phyloP scores from a whole-genome alignment of 257 asterid genomes.

The Solanum phureja region DNA sequence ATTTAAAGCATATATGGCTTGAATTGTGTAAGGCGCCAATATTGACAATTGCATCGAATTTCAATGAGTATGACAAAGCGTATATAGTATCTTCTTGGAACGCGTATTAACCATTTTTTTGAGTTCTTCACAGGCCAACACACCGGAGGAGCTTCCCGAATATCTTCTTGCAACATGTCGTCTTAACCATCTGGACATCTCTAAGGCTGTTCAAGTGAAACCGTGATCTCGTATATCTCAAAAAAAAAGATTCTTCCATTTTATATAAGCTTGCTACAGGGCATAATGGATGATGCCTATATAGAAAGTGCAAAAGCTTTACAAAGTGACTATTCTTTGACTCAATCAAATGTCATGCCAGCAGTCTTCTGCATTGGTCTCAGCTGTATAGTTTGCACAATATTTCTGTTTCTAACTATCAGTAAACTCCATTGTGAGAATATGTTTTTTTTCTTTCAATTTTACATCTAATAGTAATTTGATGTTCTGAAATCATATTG shows the following conservation, averaged over 20 bases:
- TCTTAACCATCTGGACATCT: constrained; percentile 65
- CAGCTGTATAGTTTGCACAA: not conserved
- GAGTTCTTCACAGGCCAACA: constrained; percentile 46
- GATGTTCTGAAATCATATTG: not conserved
- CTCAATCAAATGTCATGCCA: not conserved
- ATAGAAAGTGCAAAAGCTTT: not conserved
- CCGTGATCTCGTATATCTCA: constrained; percentile 1
- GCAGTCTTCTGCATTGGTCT: not conserved
- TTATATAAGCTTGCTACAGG: not conserved
- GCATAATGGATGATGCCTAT: not conserved
- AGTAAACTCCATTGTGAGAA: not conserved
- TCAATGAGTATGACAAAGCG: not conserved
- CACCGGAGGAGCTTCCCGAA: constrained; percentile 81
- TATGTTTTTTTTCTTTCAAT: not conserved
- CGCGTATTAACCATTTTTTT: not conserved
- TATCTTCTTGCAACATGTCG: constrained; percentile 79
- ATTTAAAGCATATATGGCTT: not conserved
- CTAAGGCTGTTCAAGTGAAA: constrained; percentile 43
- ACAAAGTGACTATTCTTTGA: not conserved
- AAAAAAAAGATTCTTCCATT: not conserved
- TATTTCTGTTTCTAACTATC: not conserved
- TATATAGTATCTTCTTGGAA: not conserved
- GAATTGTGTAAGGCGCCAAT: not conserved
- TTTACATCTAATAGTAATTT: not conserved
- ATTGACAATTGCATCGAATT: not conserved